phyloP scores from a whole-genome alignment of 202 grass and related monocot genomes.

The Setaria viridis region DNA sequence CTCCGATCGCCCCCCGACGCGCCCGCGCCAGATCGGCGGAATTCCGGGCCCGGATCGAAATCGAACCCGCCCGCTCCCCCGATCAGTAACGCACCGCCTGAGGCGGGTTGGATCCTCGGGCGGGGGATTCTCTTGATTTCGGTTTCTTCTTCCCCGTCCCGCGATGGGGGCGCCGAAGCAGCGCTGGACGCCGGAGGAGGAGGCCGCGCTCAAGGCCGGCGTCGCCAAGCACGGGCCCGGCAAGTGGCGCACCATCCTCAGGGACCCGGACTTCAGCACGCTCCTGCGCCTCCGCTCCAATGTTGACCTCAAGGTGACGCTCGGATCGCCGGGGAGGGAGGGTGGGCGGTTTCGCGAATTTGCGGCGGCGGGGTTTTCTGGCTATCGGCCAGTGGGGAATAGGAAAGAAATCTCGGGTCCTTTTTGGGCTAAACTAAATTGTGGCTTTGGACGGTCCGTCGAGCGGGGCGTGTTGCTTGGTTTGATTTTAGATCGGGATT shows the following conservation, averaged over 20 bases:
- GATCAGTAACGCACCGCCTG: constrained; percentile 28
- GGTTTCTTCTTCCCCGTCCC: neutral
- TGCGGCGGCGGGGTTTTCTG: neutral
- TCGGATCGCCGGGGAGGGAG: constrained; percentile 32
- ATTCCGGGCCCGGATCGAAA: constrained; percentile 30
- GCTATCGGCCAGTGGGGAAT: constrained; percentile 18
- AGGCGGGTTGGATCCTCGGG: constrained; percentile 23
- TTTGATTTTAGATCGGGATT: constrained; percentile 43
- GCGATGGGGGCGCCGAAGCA: constrained; percentile 86
- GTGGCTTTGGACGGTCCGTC: neutral
- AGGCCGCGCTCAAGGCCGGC: constrained; percentile 89
- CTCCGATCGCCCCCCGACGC: constrained; percentile 21
- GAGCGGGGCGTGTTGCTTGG: neutral
- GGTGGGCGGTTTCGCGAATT: constrained; percentile 13
- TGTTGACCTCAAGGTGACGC: constrained; percentile 95
- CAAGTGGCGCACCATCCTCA: constrained; percentile 94
- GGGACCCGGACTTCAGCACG: constrained; percentile 82
- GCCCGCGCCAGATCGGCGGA: neutral
- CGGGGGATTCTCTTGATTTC: neutral
- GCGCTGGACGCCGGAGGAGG: constrained; percentile 91
- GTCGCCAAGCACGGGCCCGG: constrained; percentile 88
- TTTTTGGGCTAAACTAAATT: neutral
- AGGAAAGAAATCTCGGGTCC: neutral
- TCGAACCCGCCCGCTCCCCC: neutral
- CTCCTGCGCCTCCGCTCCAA: constrained; percentile 78